Evolutionary conservation across 1,284 basidiomycete species (phyloP).

Genomic region (Amylostereum chailletii): DNA sequence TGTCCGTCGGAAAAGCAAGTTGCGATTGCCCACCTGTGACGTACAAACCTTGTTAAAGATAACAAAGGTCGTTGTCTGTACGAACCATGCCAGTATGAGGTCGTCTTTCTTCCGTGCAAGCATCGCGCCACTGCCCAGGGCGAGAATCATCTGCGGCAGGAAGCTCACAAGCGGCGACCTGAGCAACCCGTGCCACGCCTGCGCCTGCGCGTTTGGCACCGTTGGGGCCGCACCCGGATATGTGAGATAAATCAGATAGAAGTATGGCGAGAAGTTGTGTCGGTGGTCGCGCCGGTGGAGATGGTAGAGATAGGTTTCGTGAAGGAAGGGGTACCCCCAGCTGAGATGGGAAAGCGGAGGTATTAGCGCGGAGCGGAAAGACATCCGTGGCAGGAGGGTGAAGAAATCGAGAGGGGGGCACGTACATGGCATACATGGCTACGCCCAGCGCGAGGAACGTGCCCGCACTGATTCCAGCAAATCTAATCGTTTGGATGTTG

Average conservation of each 20-base stretch:
- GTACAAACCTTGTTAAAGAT: slow-evolving; percentile 99
- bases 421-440: slow-evolving; percentile 73
- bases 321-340: slow-evolving; percentile 90
- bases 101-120: slow-evolving; percentile 45
- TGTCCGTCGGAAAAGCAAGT: not conserved
- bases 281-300: slow-evolving; percentile 87
- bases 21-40: slow-evolving; percentile 59
- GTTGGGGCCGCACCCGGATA: slow-evolving; percentile 34
- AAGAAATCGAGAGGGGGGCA: slow-evolving; percentile 11
- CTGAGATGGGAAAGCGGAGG: slow-evolving; percentile 30
- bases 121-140: slow-evolving; percentile 58
- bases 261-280: slow-evolving; percentile 98
- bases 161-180: slow-evolving; percentile 65
- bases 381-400: slow-evolving; percentile 2
- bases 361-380: not conserved
- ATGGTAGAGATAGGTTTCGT: slow-evolving; percentile 93
- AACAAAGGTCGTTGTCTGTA: slow-evolving; percentile 88
- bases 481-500: slow-evolving; percentile 54
- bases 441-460: slow-evolving; percentile 65
- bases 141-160: slow-evolving; percentile 64
- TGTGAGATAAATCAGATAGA: slow-evolving; percentile 86
- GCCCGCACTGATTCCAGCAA: slow-evolving; percentile 57
- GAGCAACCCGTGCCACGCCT: slow-evolving; percentile 36
- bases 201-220: slow-evolving; percentile 24
- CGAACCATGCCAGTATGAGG: slow-evolving; percentile 80